Base-by-base conservation (phyloP, 2,329 filamentous ascomycete genomes). In the Taxawa tesnikishii region DNA sequence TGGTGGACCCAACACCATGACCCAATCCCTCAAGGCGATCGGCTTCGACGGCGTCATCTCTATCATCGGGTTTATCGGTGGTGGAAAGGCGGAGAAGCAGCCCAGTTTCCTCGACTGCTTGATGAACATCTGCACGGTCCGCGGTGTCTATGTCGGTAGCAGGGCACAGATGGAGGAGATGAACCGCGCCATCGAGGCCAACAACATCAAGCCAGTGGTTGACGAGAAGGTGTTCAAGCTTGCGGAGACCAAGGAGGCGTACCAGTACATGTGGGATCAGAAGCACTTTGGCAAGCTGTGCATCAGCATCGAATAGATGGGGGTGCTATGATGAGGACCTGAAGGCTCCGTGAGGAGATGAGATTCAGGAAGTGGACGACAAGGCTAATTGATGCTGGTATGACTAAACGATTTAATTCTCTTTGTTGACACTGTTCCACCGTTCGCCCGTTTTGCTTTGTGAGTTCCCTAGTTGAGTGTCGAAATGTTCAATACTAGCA, bases 1-100 rank as follows among this genome's bases (percentile, higher is more conserved):
- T n/a, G 77, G 73, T 9, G 77, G 77, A 0, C 60, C 70, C 1
- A 63, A 60, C n/a, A 79, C 75, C 0, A 62, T 81, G 40, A 44
- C 56, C 3, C 63, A 77, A 46, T 66, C 62, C 12, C 41, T 60
- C 15, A 46, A 47, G 24, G 54, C 53, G 15, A 45, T 56, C 33
- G 44, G 42, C 32, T 61, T 63, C 17, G 71, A 73, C 40, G 71
- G 70, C 19, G 53, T 71, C 10, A 68, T 70, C 41, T 60, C 50
- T 37, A 62, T 74, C 36, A 72, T 74, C 34, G 71, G 71, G 2
- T 73, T 73, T 52, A 48, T 74, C n/a, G 67, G 63, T 11, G 68
- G 66, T 10, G 51, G 47, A 30, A 49, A 56, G 26, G 57, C 46
- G 3, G 53, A 66, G 47, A 50, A 60, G 17, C 61, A 68, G 48